Evolutionary conservation across 495 filamentous ascomycete genomes (phyloP), one percentile per base, ranked within the genome.

Genomic region (Bombardia bombarda): DNA sequence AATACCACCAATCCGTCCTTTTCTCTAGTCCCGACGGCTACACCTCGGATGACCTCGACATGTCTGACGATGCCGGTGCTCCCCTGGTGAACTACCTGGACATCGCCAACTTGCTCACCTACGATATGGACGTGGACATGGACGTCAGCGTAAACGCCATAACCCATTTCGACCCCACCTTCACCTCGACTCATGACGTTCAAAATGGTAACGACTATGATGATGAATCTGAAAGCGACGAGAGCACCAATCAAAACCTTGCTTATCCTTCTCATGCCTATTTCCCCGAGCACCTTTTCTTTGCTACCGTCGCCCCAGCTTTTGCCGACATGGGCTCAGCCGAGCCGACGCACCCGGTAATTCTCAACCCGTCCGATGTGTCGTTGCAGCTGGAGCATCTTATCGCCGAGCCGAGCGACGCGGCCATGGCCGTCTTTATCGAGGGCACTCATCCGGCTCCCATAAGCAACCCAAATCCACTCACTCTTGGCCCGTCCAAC

Each of bases 401-500:
- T 24, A 26, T 22, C n/a, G 38, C 7, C 9, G 33, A 32, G 13
- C 21, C n/a, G 12, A 30, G 43, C 16, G 40, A 46, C 22, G 23
- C 14, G 6, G 34, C 44, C 19, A 13, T 34, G 22, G 18, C 19
- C 3, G 38, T 10, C 16, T 54, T 47, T 44, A 42, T 48, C 6
- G 47, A 50, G 23, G 40, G 26, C 24, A 16, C 34, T 1, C 46
- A 60, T 25, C 49, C 46, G 13, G 30, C 46, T 9, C 34, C 48
- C 19, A 24, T 54, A 26, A 38, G 42, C 8, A 55, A 56, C 19
- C 52, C 57, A 1, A 50, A 47, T 17, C 47, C 54, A 7, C 34
- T 42, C 28, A 60, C 46, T 6, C 51, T 61, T 13, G 47, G 51
- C 8, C 51, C 56, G 7, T 43, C 31, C 20, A 66, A 66, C 46